Base-by-base conservation (phyloP, 495 filamentous ascomycete genomes). In the Penicillium tannophilum region DNA sequence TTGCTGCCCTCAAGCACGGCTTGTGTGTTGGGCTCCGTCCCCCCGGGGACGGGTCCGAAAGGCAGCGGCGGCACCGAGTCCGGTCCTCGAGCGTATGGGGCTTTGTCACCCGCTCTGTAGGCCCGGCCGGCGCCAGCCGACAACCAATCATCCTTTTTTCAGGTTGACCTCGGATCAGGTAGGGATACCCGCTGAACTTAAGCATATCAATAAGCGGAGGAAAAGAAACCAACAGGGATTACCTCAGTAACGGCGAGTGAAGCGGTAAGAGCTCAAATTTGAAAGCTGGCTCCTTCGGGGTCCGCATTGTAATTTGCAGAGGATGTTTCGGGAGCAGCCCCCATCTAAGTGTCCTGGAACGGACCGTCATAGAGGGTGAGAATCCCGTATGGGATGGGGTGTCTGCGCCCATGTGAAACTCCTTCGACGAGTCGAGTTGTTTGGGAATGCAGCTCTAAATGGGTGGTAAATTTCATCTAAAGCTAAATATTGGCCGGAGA, bases 201-300 rank as follows among this genome's bases (percentile, higher is more conserved):
- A 86, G 83, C 81, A 87, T 87, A 87, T 87, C 81, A 87, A 86
- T 87, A 86, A 51, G 48, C 48, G 48, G 48, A 51, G 48, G 48
- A 87, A 86, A 86, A 87, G 82, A 87, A 87, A 86, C 83, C 81
- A 86, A 86, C 81, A 83, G 79, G 79, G 79, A 86, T 87, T 86
- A 78, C 82, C 81, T 76, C 70, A 86, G 81, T 87, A 85, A 85
- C 81, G 81, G 84, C 81, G 81, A 86, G 83, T 84, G 81, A 86
- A 86, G 82, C 82, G 82, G 82, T 76, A 86, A 84, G 71, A 86
- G 82, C 83, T 86, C 81, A 85, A 83, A 85, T 86, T 87, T 86
- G 80, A 86, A 86, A 87, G 85, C 84, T 82, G 82, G 73, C 76
- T 62, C 69, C 61, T 65, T 65, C 53, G 68, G 67, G 64, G 76